These are phyloP conservation scores for Colletotrichum somersetense DNA, from an alignment of 2,329 filamentous ascomycete species.

Conservation along the genomic window DNA sequence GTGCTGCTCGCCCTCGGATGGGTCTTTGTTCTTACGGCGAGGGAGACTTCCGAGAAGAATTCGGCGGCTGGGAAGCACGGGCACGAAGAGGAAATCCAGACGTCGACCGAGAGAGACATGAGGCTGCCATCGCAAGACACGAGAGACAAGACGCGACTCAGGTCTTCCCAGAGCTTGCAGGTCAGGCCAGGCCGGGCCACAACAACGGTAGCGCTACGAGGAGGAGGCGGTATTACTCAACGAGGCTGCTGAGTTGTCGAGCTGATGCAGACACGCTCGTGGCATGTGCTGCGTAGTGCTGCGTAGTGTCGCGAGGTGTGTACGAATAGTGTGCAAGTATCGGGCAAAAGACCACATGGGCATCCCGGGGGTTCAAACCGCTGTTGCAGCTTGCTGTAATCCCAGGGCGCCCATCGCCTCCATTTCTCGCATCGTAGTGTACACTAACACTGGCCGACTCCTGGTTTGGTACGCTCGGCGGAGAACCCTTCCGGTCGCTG, in stretches of 20 bases:
- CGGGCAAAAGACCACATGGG: conserved; percentile 31
- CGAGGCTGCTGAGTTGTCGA: conserved; percentile 12
- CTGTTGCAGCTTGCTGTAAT: conserved; percentile 19
- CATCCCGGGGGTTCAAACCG: conserved; percentile 34
- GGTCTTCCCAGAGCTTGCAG: conserved; percentile 20
- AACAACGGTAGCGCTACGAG: conserved; percentile 33
- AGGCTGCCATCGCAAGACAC: conserved; percentile 27
- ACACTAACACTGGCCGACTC: background rate
- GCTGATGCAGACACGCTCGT: conserved; percentile 23
- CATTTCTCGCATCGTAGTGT: conserved; percentile 26
- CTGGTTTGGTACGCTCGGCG: conserved; percentile 17
- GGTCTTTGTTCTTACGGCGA: background rate
- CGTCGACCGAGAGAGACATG: conserved; percentile 31
- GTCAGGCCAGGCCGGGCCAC: conserved; percentile 20
- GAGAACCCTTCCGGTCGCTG: conserved; percentile 22
- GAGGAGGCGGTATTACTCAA: conserved; percentile 5
- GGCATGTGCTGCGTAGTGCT: conserved; percentile 30
- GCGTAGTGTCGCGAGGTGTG: conserved; percentile 7
- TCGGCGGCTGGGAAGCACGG: conserved; percentile 10
- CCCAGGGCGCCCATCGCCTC: conserved; percentile 14
- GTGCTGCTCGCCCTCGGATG: conserved; percentile 12
- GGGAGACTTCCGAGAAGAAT: background rate
- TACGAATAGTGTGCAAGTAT: background rate
- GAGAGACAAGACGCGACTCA: conserved; percentile 34
- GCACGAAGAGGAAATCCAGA: conserved; percentile 15